Evolutionary conservation across 1,139 yeast genomes (phyloP), one percentile per base, ranked within the genome.

Genomic region (Zygosaccharomyces pseudobailii): DNA sequence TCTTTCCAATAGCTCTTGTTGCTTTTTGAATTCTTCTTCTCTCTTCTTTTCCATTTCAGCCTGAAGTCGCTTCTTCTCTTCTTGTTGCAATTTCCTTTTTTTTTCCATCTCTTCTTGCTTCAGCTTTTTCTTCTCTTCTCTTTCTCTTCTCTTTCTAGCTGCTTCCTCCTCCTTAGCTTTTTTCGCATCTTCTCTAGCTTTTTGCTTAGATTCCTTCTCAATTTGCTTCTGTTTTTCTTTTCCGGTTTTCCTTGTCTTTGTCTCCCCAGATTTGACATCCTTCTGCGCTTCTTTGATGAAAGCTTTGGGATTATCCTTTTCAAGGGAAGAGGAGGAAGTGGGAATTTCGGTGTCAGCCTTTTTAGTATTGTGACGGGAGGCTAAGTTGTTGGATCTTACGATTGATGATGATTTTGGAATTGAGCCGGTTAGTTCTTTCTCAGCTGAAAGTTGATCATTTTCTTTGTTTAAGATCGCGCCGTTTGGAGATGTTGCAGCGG

Each of bases 11-110:
- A 9, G n/a, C 27, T 36, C 41, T 19, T 13, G 21, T 19, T 25
- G 33, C 19, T 33, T 33, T 17, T 40, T 42, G 13, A 30, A 10
- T n/a, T n/a, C 33, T 30, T 30, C 33, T n/a, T 30, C 19, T 30
- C 13, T 30, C 33, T n/a, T 30, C 33, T 6, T 30, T 30, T 31
- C 40, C 34, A 40, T 31, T 24, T 34, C 50, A 6, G 44, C 42
- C 48, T 47, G 47, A 8, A 10, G 30, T 55, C 35, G 43, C 41
- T 52, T 44, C 59, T 24, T 43, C 55, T 53, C 53, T 55, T 56
- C 47, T 61, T 49, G 36, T 54, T 27, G 45, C 37, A 36, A 55
- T 58, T 30, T 60, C 62, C 19, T 63, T 58, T 27, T 37, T 60
- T 53, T 31, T 58, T 48, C 54, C 56, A 37, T 45, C 38, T 36